Base-by-base conservation (phyloP, 2,329 filamentous ascomycete genomes). In the Apiospora sp. region DNA sequence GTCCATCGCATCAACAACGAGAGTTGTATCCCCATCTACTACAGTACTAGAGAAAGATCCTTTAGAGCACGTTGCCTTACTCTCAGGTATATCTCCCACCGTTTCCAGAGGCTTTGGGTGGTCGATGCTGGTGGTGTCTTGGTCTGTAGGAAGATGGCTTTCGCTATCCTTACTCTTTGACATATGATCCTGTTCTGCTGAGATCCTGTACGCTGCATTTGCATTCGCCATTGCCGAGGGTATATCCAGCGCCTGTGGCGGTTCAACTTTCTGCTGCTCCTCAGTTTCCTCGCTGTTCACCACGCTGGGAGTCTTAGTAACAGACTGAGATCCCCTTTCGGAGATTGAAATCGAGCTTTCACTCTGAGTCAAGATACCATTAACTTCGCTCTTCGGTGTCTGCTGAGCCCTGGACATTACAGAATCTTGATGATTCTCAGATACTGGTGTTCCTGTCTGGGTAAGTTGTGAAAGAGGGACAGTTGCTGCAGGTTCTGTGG, bases 1-100 rank as follows among this genome's bases (percentile, higher is more conserved):
- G 69, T 77, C 73, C 72, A 76, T 75, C 70, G 54, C 34, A 69
- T 78, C 75, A 49, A 69, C 75, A 67, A 80, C 69, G 27, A 79
- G 73, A 24, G 78, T 78, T 54, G 76, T 73, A 3, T 67, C 75
- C 19, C 77, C 76, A 54, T 78, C 75, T 43, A 75, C 41, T 41
- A 41, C 19, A 24, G 58, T 41, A 64, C 58, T 41, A 41, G 58
- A 41, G 58, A 64, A 64, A 10, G 58, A 64, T 34, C 19, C 34
- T 41, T 64, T 64, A 41, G 58, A 64, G 58, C 34, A 37, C 8
- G 34, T 22, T n/a, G 58, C 58, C 41, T 34, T 19, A 16, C 19
- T 41, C 19, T n/a, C n/a, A 34, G n/a, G 22, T 14, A n/a, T n/a
- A 41, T n/a, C 30, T 34, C 7, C 46, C 49, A 37, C 4, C 4